phyloP scores from a whole-genome alignment of 345 rosid species.

The Bruguiera parviflora region DNA sequence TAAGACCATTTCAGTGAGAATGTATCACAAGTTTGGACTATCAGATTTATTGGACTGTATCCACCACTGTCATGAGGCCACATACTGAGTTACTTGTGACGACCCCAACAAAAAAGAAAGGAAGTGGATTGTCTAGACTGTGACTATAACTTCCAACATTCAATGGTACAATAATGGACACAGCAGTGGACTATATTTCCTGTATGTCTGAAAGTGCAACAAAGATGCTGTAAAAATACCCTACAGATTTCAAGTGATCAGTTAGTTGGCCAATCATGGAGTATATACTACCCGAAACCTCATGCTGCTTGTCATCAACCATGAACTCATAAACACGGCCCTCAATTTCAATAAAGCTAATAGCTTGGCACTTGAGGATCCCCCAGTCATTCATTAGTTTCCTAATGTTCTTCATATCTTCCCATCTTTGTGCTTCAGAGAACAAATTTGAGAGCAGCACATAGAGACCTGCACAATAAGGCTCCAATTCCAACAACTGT shows the following conservation, averaged over 20 bases:
- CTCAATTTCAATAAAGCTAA: slow-evolving; percentile 36
- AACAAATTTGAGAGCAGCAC: slow-evolving; percentile 15
- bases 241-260: slow-evolving; percentile 31
- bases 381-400: slow-evolving; percentile 28
- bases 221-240: not conserved
- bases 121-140: too few species aligned
- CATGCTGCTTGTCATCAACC: slow-evolving; percentile 34
- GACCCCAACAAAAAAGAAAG: too few species aligned
- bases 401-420: slow-evolving; percentile 31
- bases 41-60: too few species aligned
- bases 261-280: slow-evolving; percentile 29
- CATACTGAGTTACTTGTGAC: too few species aligned
- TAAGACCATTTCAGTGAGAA: too few species aligned
- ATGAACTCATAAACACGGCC: slow-evolving; percentile 29
- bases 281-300: slow-evolving; percentile 15
- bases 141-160: too few species aligned
- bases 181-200: slow-evolving; percentile 2
- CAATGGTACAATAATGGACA: not conserved
- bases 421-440: slow-evolving; percentile 28
- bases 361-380: slow-evolving; percentile 28
- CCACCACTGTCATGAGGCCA: too few species aligned
- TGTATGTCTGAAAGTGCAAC: slow-evolving; percentile 13
- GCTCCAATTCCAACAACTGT: slow-evolving; percentile 47
- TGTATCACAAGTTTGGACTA: too few species aligned
- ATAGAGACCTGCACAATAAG: slow-evolving; percentile 21